Base-by-base conservation (phyloP, 2,329 filamentous ascomycete genomes). In the Fusarium transvaalense region DNA sequence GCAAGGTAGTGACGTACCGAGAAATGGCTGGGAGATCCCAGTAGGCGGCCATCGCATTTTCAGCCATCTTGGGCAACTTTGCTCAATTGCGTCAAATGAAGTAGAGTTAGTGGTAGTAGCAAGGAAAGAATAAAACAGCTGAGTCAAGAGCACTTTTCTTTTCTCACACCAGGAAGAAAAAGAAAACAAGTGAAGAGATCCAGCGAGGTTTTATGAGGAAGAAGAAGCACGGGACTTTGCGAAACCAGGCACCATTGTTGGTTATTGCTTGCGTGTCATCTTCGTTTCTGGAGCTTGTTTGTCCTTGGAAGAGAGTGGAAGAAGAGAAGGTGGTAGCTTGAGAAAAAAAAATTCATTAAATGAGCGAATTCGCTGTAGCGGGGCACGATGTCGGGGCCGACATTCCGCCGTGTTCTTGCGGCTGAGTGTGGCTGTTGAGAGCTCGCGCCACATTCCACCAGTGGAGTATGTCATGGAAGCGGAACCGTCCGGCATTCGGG, bases 11-110 rank as follows among this genome's bases (percentile, higher is more conserved):
- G 32, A 60, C 80, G 75, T 77, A 83, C 82, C 82, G 80, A 64
- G 82, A 75, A 64, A 83, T 74, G 48, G 79, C 75, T 37, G 82
- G 81, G 70, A 79, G 68, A 64, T 76, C 78, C 80, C 79, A 80
- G 73, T 79, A 83, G 63, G 72, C 75, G 41, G 77, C 76, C 53
- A 77, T 35, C 8, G 69, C 66, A 37, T 66, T 63, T n/a, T 78
- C 75, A 38, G 76, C 66, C 77, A 79, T 79, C 31, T 59, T 76
- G 70, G 66, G 70, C 74, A 76, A 74, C 72, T 76, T 76, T 75
- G 74, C 74, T 76, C 75, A 69, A 73, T 66, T 31, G 59, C 23
- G 59, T 51, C 59, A 69, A 48, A 32, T 46, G 23, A 32, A 37
- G 38, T 32, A 23, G 39, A 47, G 13, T 34, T 46, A 46, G 37